Base-by-base conservation (phyloP, 2,329 filamentous ascomycete genomes). In the Elsinoe batatas region DNA sequence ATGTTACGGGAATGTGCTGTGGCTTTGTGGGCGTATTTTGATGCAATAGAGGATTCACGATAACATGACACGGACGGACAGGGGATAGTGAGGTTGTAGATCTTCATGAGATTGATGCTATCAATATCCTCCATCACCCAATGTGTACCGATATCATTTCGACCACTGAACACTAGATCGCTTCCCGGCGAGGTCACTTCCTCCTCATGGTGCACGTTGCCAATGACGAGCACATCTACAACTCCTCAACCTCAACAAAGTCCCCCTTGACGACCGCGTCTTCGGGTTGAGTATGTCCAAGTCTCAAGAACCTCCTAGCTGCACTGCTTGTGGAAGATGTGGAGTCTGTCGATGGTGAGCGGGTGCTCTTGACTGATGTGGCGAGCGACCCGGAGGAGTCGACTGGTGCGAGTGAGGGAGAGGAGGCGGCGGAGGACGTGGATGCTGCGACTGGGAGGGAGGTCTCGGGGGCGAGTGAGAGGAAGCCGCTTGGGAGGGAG, bases 401-500 rank as follows among this genome's bases (percentile, higher is more conserved):
- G 7, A 36, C 26, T 30, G 53, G 53, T 20, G 42, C 22, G 12
- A 44, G 22, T 6, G 53, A 22, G 6, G 53, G 53, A 10, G 53
- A 55, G 7, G 42, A 44, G n/a, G 32, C 20, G 30, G 33, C 32
- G 33, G 49, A 40, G 15, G 38, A 37, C 7, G 35, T 18, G 11
- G 47, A 51, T 35, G 12, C 47, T 33, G 35, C 40, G 6, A 20
- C 32, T 51, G 47, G 47, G 32, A 51, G 13, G 2, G 47, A 55
- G 8, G 53, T 55, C 30, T 55, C 53, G 18, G 53, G 53, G 7
- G 40, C 20, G 53, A 55, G 53, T 7, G 53, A 32, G 42, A 55
- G 53, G 53, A 55, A 55, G 53, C 53, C 53, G 15, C n/a, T n/a
- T 53, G 49, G 13, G 11, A 35, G 36, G 22, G 38, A 12, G 11